Evolutionary conservation across 768 basidiomycete species (phyloP), one percentile per base, ranked within the genome.

Genomic region (Podaxis sp.): DNA sequence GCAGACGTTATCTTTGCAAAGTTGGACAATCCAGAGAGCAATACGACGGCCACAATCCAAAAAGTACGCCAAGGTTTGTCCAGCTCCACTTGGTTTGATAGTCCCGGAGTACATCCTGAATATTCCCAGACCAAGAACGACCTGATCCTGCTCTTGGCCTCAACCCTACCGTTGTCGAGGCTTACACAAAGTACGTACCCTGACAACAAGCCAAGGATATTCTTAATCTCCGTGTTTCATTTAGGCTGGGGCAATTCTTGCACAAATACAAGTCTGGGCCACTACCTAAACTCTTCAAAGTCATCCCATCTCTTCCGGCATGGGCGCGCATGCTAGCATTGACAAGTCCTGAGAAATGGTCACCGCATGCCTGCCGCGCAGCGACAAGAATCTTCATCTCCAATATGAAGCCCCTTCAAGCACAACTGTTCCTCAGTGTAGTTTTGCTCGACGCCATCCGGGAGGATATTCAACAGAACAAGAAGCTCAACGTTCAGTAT

Each of bases 1-100:
- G 97, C 97, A 33, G 97, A 99, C 73, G 81, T 99, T n/a, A 99
- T 99, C 63, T 93, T 99, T 71, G 84, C 92, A 26, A 98, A 98
- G 77, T 81, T 99, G 24, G 90, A 96, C 63, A 84, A 81, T 61
- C 82, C 79, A 12, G 86, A 88, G 65, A 73, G 81, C 3, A 78
- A 79, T 51, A 79, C 82, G 42, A 73, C 85, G 7, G 81, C 84
- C 9, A 77, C 83, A 30, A 86, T 87, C 59, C 82, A 83, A 71
- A 86, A 86, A 68, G 82, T 85, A 7, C 80, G 82, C 28, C 86
- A 83, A 81, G 85, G 87, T 86, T 60, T 19, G 48, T 65, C 11
- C 49, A 15, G 28, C 58, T 63, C 49, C 11, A 12, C 6, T 33
- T 54, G 24, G n/a, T 57, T 40, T 67, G 46, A 8, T 44, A 19